Conservation (phyloP, 805 yeast genomes). For the Candida coquimbonensis region DNA sequence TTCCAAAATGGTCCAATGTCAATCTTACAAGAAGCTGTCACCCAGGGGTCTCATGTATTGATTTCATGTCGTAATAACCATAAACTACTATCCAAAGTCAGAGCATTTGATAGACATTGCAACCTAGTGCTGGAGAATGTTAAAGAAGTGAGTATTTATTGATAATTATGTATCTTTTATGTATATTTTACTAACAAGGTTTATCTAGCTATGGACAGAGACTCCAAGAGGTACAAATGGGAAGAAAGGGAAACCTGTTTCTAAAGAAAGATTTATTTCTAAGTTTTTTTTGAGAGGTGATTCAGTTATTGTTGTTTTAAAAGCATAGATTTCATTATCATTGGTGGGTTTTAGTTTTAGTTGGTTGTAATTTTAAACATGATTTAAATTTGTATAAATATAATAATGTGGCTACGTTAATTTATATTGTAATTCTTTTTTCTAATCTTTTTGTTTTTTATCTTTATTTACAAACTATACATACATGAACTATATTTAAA, state of each 20-base stretch:
- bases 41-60: slow-evolving; percentile 67
- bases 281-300: slow-evolving; percentile 94
- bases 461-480: slow-evolving; percentile 1
- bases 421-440: background rate
- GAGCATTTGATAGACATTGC: slow-evolving; percentile 94
- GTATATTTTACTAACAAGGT: background rate
- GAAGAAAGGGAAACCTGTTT: slow-evolving; percentile 57
- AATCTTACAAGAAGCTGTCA: slow-evolving; percentile 75
- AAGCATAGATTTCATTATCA: slow-evolving; percentile 23
- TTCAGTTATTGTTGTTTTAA: slow-evolving; percentile 79
- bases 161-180: too few species aligned
- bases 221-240: slow-evolving; percentile 56
- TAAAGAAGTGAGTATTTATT: slow-evolving; percentile 42
- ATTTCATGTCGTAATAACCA: slow-evolving; percentile 91
- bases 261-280: slow-evolving; percentile 73
- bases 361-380: too few species aligned
- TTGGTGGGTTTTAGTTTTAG: background rate
- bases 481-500: background rate
- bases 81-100: slow-evolving; percentile 81
- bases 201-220: slow-evolving; percentile 50
- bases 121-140: slow-evolving; percentile 90
- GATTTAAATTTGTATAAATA: background rate
- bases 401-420: background rate
- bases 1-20: slow-evolving; percentile 88
- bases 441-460: background rate